Percentiles rank a stretch among this genome's conserved stretches.
Conservation (phyloP, 2,329 filamentous ascomycete genomes). For the Colletotrichum euphorbiae region DNA sequence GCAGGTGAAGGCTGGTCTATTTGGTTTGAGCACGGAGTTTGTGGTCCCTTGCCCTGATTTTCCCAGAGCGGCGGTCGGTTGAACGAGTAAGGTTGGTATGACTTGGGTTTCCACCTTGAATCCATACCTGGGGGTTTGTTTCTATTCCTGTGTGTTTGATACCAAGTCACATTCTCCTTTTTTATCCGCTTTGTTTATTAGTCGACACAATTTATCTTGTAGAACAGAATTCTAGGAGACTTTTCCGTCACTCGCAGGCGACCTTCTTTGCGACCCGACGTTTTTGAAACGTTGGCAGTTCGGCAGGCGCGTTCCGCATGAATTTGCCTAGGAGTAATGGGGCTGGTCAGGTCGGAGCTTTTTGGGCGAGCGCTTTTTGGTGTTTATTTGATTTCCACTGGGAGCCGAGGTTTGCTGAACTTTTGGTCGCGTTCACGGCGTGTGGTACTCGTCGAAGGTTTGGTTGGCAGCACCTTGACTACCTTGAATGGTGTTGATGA, state of each 20-base stretch:
- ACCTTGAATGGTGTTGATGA: no score
- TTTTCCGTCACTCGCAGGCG: not conserved
- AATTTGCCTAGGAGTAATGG: not conserved
- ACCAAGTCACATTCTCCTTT: conserved; percentile 11
- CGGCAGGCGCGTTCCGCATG: conserved; percentile 7
- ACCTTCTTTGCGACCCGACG: not conserved
- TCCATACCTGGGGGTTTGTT: not conserved
- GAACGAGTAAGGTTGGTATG: not conserved
- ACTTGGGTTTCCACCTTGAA: not conserved
- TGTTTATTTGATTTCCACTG: no score
- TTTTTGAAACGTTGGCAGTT: conserved; percentile 1
- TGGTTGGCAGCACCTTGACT: no score
- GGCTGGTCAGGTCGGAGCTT: not conserved
- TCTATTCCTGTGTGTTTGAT: conserved; percentile 23
- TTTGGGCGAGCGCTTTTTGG: no score
- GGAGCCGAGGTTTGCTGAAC: no score
- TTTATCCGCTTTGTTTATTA: not conserved
- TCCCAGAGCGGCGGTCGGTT: not conserved
- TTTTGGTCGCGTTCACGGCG: no score
- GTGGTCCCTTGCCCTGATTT: not conserved
- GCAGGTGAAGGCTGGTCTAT: not conserved
- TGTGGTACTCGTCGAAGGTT: no score
- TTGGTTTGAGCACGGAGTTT: conserved; percentile 24
- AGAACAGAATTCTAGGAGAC: conserved; percentile 7
- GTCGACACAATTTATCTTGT: not conserved